Base-by-base conservation (phyloP, 345 rosid genomes). In the Jatropha curcas region DNA sequence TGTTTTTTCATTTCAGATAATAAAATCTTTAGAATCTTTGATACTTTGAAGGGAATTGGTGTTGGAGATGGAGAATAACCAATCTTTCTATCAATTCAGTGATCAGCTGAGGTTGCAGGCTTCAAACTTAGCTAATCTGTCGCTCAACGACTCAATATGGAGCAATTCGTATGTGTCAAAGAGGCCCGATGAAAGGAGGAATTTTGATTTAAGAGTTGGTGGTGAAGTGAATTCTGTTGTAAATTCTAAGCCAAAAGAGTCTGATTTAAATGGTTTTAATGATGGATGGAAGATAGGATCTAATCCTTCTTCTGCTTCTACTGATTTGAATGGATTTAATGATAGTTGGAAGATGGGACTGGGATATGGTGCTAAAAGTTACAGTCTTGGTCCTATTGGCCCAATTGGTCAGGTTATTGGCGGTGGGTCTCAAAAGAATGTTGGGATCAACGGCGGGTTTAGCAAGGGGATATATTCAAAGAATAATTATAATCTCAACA, bases 81-180 rank as follows among this genome's bases (percentile, higher is more conserved):
- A 92, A 67, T 87, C 98, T 0, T 96, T 96, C 81, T 93, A 87
- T 84, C 97, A 93, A 60, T 96, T 96, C 88, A 91, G 98, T 68
- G 99, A 96, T 76, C 96, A 96, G 74, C 80, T 96, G n/a, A 82
- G 99, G 79, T 61, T 84, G 17, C 97, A 95, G 19, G 71, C 82
- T 9, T 79, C 91, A 0, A 88, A 83, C 82, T 66, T 92, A 33
- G 88, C 93, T n/a, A 89, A 86, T 75, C 85, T 91, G 24, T 91
- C 98, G 4, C 87, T 90, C 56, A 91, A 87, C 67, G 97, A 96
- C 57, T 92, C 99, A 1, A 96, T 96, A 52, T 96, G 99, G 99
- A 88, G 95, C 90, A 82, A 72, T 65, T 73, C 76, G 72, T 76
- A 81, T 41, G 84, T 28, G 14, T 78, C 83, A 17, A 93, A 87